Base-by-base conservation (phyloP, 768 basidiomycete species). In the Xanthoconium stramineum region DNA sequence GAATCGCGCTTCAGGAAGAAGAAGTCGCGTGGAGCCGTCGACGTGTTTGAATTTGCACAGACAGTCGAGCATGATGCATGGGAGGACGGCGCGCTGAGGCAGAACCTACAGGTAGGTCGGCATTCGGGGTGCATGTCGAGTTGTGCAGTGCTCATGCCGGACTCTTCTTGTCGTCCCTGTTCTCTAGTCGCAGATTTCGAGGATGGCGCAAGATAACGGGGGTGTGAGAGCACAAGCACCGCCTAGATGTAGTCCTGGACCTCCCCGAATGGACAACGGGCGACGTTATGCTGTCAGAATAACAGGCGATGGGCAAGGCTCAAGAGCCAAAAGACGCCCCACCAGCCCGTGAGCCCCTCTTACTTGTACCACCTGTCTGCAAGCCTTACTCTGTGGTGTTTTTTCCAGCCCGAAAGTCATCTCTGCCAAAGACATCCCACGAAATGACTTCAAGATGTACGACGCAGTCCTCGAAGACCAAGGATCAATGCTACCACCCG, bases 31-130 rank as follows among this genome's bases (percentile, higher is more conserved):
- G 76, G 71, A 29, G 75, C 70, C 3, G 19, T 78, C 29, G 84
- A 84, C 42, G 80, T 92, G 29, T 92, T 92, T 62, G 85, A 91
- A 67, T 91, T 89, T 69, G 88, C 88, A 0, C 84, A 86, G 63
- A 92, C 90, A 0, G 84, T 92, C 19, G 90, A 91, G 60, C 74
- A 78, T 29, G 79, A 77, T 35, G 82, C 76, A 32, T 91, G 88
- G 88, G 76, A 85, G 42, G 82, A 89, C 66, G 80, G 79, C 45
- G 69, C 74, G 56, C 69, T 74, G 50, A 79, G 83, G 61, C 80
- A 80, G 64, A 80, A 77, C 39, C 78, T 92, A 17, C 82, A 89
- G 77, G 90, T 88, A 47, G 50, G 74, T 66, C 35, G 15, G 29
- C 19, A 14, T 24, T 9, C 38, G 33, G 17, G n/a, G 10, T 24